Conservation (phyloP, 2,329 filamentous ascomycete genomes). For the Aspergillus alliaceus region DNA sequence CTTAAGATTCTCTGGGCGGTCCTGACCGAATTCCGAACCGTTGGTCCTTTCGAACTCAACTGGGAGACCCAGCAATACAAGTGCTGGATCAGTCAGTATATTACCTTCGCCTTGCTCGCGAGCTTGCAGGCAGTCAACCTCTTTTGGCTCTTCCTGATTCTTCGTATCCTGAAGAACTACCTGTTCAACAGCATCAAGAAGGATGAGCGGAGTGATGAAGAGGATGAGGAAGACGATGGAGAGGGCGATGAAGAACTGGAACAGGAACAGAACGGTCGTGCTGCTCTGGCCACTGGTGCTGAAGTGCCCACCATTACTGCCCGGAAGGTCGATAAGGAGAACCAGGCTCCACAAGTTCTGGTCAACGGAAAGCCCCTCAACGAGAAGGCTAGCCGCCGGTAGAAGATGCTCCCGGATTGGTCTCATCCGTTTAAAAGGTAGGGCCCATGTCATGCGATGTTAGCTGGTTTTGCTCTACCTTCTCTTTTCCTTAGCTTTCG, state of each 20-base stretch:
- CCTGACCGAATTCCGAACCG: constrained; percentile 48
- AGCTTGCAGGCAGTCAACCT: constrained; percentile 48
- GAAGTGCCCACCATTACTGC: constrained; percentile 21
- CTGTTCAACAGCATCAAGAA: constrained; percentile 38
- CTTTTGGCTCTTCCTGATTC: constrained; percentile 48
- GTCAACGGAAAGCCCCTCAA: constrained; percentile 41
- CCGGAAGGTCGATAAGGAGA: constrained; percentile 29
- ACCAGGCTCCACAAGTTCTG: constrained; percentile 35
- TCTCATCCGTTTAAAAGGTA: not conserved
- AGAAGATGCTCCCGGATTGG: not conserved
- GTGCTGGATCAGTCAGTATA: constrained; percentile 50
- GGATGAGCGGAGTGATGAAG: constrained; percentile 48
- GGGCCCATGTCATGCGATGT: not conserved
- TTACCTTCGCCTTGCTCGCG: constrained; percentile 46
- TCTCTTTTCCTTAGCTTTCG: not conserved
- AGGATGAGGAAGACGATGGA: constrained; percentile 45
- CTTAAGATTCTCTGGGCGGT: constrained; percentile 49
- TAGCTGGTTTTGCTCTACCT: not conserved
- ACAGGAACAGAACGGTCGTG: constrained; percentile 21
- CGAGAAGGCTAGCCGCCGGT: constrained; percentile 7
- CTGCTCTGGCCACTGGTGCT: constrained; percentile 27
- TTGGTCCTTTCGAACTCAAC: constrained; percentile 48
- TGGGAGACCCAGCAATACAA: constrained; percentile 53
- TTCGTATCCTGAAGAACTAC: constrained; percentile 46
- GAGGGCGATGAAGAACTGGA: constrained; percentile 35